These are phyloP conservation scores for Metarhizium humberi DNA, from an alignment of 2,329 filamentous ascomycete genomes.

Conservation along the genomic window DNA sequence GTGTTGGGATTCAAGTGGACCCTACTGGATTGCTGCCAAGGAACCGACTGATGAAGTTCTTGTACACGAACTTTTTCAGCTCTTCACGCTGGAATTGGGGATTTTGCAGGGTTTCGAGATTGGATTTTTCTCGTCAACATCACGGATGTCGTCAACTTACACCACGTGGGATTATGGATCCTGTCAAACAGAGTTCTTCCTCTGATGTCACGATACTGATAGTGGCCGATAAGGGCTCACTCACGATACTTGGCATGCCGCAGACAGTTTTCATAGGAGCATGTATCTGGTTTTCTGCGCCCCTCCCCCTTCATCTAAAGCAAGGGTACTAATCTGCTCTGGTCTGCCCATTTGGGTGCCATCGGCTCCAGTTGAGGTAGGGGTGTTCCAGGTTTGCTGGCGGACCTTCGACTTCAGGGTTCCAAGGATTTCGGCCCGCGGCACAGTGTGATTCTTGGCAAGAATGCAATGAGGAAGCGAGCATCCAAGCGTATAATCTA, in stretches of 20 bases:
- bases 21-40: neutral
- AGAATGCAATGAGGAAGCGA: neutral
- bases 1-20: neutral
- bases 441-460: neutral
- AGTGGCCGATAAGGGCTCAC: neutral
- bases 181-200: neutral
- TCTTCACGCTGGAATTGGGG: neutral
- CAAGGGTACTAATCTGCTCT: neutral
- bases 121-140: neutral
- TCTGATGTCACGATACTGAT: neutral
- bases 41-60: neutral
- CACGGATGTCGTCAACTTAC: neutral
- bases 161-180: neutral
- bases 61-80: neutral
- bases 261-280: neutral
- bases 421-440: neutral
- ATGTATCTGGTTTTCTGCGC: neutral
- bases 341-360: slow-evolving; percentile 1
- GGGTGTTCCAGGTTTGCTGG: neutral
- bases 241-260: neutral
- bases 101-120: neutral
- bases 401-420: neutral
- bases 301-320: neutral
- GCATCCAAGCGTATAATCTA: neutral
- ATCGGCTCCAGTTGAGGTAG: slow-evolving; percentile 1